Base-by-base conservation (phyloP, 306 rosid genomes). In the Glycine soja region DNA sequence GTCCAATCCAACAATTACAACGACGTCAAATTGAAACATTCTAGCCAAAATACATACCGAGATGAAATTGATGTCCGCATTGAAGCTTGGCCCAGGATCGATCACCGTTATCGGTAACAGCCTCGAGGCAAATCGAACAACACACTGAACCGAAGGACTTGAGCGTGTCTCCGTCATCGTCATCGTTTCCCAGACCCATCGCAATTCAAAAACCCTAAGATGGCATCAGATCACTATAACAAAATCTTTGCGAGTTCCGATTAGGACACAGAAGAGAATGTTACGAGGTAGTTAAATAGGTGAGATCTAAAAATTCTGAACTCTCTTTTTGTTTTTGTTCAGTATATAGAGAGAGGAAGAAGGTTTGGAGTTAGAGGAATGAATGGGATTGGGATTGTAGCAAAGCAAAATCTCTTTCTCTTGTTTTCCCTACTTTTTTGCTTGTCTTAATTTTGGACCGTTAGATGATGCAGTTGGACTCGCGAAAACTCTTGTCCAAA, bases 41-140 rank as follows among this genome's bases (percentile, higher is more conserved):
- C 2, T 24, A 24, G 2, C 2, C 30, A 24, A 24, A 24, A 24
- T 24, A 24, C 24, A 24, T 24, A 95, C 99, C 99, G 56, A 96
- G 94, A 81, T 94, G 99, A 87, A 96, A 96, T 69, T 92, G 88
- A 83, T 96, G 99, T 7, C 99, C 99, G 9, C 99, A 96, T 85
- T 88, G 94, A 86, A 96, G 99, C 91, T 90, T 96, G 78, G 99
- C 98, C 91, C 88, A 92, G 82, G 99, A 96, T 90, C 99, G 81
- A 75, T 84, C 91, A 12, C 91, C 90, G 83, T 67, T 81, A 76
- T 91, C 92, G 30, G 88, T 56, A 70, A 96, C 99, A 38, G 59
- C 72, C 24, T 96, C 98, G 12, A 96, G 98, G 84, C 99, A 96
- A 84, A 96, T 92, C 84, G 99, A 93, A 74, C 99, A 96, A 7